Evolutionary conservation across 768 basidiomycete genomes (phyloP).

Genomic region (Leccinum obscurum): DNA sequence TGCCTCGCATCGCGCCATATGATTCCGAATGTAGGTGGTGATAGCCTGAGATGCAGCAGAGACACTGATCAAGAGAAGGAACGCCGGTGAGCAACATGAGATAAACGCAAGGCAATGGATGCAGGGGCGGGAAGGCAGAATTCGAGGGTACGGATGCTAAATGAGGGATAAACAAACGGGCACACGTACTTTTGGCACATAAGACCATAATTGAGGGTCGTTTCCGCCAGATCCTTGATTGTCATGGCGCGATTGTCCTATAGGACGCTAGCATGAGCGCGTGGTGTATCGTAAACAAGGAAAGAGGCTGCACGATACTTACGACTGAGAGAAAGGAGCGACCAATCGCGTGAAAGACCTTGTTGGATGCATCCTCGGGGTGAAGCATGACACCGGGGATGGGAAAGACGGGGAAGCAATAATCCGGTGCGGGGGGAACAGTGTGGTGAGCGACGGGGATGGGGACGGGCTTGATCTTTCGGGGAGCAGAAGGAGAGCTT

Average conservation of each 20-base stretch:
- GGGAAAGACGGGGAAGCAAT: conserved; percentile 48
- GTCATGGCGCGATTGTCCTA: conserved; percentile 85
- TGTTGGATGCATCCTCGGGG: conserved; percentile 69
- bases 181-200: conserved; percentile 71
- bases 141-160: conserved; percentile 14
- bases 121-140: conserved; percentile 5
- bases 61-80: conserved; percentile 41
- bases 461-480: conserved; percentile 35
- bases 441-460: conserved; percentile 23
- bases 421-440: conserved; percentile 18
- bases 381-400: conserved; percentile 67
- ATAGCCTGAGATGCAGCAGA: conserved; percentile 82
- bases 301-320: conserved; percentile 31
- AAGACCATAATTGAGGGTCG: conserved; percentile 62
- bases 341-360: conserved; percentile 72
- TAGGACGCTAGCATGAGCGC: conserved; percentile 9
- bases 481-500: conserved; percentile 37
- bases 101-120: conserved; percentile 12
- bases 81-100: conserved; percentile 12
- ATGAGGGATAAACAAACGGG: conserved; percentile 8
- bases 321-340: conserved; percentile 75
- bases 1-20: conserved; percentile 67
- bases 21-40: conserved; percentile 77
- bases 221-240: conserved; percentile 81
- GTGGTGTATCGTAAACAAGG: conserved; percentile 17